These are phyloP conservation scores for Vigna angularis DNA, from an alignment of 306 rosid genomes.

Conservation along the genomic window DNA sequence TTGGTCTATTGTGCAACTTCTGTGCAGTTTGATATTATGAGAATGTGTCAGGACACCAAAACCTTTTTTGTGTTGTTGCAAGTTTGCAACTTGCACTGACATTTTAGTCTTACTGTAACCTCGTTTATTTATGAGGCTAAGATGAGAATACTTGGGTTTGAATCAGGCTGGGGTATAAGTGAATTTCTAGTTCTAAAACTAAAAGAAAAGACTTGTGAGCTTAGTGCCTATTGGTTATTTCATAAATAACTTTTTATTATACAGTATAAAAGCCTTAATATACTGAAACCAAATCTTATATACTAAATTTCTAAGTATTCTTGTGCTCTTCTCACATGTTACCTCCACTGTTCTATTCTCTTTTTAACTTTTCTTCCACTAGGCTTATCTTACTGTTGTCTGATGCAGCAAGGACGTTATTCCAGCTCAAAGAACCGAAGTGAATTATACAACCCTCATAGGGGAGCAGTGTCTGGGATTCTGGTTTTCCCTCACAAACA, in stretches of 20 bases:
- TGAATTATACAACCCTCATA: slow-evolving; percentile 53
- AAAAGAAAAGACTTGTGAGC: neutral
- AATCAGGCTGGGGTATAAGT: neutral
- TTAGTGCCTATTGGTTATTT: slow-evolving; percentile 13
- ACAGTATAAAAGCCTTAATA: too few relatives aligned
- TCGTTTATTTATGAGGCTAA: neutral
- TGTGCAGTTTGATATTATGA: neutral
- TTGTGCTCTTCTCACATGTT: slow-evolving; percentile 20
- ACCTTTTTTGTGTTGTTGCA: neutral
- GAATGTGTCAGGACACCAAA: neutral
- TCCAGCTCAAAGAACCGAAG: slow-evolving; percentile 56
- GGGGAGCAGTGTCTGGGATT: slow-evolving; percentile 71
- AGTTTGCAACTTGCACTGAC: neutral
- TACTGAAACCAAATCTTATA: neutral
- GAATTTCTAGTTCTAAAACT: neutral
- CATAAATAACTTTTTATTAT: neutral
- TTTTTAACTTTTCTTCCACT: slow-evolving; percentile 3
- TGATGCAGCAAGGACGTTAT: slow-evolving; percentile 64
- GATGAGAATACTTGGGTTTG: neutral
- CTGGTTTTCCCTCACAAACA: slow-evolving; percentile 61
- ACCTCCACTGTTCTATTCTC: neutral
- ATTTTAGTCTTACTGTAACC: neutral
- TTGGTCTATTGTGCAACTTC: neutral
- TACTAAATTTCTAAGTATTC: neutral
- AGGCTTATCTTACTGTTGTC: slow-evolving; percentile 36